Base-by-base conservation (phyloP, 495 filamentous ascomycete genomes). In the Hypoxylon subgilvum region DNA sequence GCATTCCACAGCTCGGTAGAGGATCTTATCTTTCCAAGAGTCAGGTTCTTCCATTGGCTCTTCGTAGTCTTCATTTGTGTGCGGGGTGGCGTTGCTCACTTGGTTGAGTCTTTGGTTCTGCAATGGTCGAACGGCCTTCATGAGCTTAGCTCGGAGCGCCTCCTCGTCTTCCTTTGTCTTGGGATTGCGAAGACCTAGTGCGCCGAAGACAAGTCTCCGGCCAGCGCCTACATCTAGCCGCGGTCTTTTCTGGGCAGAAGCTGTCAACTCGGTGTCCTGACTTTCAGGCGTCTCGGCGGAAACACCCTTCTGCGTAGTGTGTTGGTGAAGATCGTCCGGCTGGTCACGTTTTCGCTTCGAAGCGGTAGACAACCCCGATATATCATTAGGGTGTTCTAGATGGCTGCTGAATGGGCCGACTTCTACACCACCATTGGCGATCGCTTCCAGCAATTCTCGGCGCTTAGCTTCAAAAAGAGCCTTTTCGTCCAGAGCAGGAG, bases 1-100 rank as follows among this genome's bases (percentile, higher is more conserved):
- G 69, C 94, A 97, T 68, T 98, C 94, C 8, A 91, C 87, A 38
- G 91, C 93, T 41, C 76, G 77, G 45, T 80, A 82, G 32, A 75
- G 80, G 28, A 97, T 86, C 66, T 86, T 93, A 6, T 84, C 67
- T 56, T 82, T 83, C 93, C 93, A 97, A 31, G 74, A 68, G 6
- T 86, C 72, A 0, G 66, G 48, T 46, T 77, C 74, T 16, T 75
- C 69, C 14, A 46, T 44, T 13, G 30, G 23, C 13, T 16, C 30
- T 7, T 10, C 10, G 16, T 25, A 27, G 1, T 30, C 32, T 12
- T 17, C 22, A 4, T 16, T 27, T 40, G 32, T 18, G 21, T 57
- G 46, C 3, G 52, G 16, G 5, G 34, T 19, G 3, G 41, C 23
- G 16, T 16, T 27, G 1, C 34, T 36, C 21, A 44, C 51, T 10